Percentiles rank a stretch among this genome's conserved stretches.
phyloP scores from a whole-genome alignment of 805 yeast species.

The Myxozyma lipomycoides region DNA sequence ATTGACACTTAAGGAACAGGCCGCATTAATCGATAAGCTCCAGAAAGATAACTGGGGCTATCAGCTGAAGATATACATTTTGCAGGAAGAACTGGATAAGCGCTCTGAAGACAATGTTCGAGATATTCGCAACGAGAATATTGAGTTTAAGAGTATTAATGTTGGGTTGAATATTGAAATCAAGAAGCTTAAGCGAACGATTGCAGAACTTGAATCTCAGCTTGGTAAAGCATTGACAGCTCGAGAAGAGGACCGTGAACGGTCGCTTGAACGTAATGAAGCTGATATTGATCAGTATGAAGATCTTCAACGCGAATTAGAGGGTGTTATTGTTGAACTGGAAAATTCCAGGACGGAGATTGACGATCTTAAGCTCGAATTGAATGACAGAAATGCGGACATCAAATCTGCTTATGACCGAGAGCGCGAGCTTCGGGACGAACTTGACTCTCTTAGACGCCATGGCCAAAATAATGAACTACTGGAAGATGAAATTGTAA shows the following conservation, averaged over 20 bases:
- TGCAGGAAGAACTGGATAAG: slow-evolving; percentile 29
- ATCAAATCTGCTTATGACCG: slow-evolving; percentile 5
- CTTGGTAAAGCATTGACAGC: slow-evolving; percentile 6
- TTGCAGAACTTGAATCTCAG: slow-evolving; percentile 19
- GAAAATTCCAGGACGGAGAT: slow-evolving; percentile 10
- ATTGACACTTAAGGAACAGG: slow-evolving; percentile 29
- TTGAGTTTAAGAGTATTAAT: slow-evolving; percentile 27
- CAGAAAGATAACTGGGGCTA: slow-evolving; percentile 31
- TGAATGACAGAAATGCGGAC: slow-evolving; percentile 4
- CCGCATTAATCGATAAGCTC: slow-evolving; percentile 28
- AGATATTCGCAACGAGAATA: slow-evolving; percentile 28
- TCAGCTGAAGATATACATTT: slow-evolving; percentile 28
- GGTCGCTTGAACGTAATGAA: slow-evolving; percentile 2
- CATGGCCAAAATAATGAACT: slow-evolving; percentile 4
- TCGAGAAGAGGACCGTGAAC: background rate
- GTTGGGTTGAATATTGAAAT: slow-evolving; percentile 26
- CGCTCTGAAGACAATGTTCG: slow-evolving; percentile 29
- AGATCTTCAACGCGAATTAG: slow-evolving; percentile 10
- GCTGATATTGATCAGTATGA: background rate
- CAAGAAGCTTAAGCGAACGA: slow-evolving; percentile 19
- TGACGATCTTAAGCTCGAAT: slow-evolving; percentile 15
- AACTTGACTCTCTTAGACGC: slow-evolving; percentile 6
- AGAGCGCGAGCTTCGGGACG: slow-evolving; percentile 9
- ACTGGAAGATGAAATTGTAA: slow-evolving; percentile 18
- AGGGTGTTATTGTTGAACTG: slow-evolving; percentile 13